Evolutionary conservation across 176 grass and related monocot species (phyloP).

Genomic region (Hyparrhenia diplandra): DNA sequence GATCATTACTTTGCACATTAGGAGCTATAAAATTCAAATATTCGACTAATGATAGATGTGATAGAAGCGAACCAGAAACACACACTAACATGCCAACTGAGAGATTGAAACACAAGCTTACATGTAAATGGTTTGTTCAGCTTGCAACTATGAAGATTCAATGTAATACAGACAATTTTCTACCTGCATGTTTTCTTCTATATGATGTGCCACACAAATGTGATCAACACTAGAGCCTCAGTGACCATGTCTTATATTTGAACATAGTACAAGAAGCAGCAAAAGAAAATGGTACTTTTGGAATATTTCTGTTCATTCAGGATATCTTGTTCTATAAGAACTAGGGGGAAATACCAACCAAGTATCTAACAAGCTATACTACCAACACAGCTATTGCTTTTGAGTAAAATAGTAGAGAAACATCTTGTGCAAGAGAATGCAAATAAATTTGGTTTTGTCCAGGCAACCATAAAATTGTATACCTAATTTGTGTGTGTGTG

Average conservation of each 20-base stretch:
- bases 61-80: background rate
- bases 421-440: background rate
- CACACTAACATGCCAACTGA: background rate
- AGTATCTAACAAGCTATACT: background rate
- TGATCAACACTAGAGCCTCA: background rate
- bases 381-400: background rate
- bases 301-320: background rate
- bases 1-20: conserved; percentile 14
- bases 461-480: background rate
- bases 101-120: background rate
- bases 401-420: conserved; percentile 7
- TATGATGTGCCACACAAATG: background rate
- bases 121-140: no score
- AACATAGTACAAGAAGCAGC: background rate
- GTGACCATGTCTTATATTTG: background rate
- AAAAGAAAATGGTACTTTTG: background rate
- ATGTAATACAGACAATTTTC: no score
- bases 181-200: background rate
- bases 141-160: no score
- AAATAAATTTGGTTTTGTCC: background rate
- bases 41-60: background rate
- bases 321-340: background rate
- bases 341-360: background rate
- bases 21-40: background rate
- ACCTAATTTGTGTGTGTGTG: no score